phyloP scores from a whole-genome alignment of 495 filamentous ascomycete species.

The Daldinia grandis region DNA sequence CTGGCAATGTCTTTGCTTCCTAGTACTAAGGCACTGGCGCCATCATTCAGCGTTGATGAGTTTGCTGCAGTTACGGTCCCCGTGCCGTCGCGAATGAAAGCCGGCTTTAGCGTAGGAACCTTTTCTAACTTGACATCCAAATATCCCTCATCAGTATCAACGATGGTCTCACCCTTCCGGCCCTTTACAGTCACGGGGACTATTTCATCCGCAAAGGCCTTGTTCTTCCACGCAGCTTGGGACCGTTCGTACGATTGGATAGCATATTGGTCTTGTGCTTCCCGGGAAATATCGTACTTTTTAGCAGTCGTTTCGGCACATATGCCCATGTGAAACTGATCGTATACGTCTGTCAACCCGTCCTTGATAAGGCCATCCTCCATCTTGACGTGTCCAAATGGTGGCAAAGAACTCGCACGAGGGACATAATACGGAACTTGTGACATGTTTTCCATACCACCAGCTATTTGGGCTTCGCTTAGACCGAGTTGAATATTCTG shows the following conservation, averaged over 20 bases:
- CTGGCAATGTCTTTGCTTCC: conserved; percentile 77
- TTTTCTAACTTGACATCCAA: conserved; percentile 85
- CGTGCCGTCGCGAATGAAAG: conserved; percentile 81
- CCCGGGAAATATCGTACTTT: conserved; percentile 79
- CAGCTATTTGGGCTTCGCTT: conserved; percentile 85
- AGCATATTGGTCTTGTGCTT: conserved; percentile 90
- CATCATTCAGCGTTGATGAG: conserved; percentile 91
- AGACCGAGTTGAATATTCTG: conserved; percentile 93
- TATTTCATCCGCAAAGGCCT: conserved; percentile 85
- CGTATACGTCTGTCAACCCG: conserved; percentile 95
- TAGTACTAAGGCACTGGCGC: conserved; percentile 89
- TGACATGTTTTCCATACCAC: conserved; percentile 98
- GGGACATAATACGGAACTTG: conserved; percentile 90
- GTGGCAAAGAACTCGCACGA: conserved; percentile 75
- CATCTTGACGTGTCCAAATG: conserved; percentile 85
- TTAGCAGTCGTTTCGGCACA: conserved; percentile 97
- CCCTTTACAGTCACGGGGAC: conserved; percentile 82
- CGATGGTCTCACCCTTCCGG: conserved; percentile 81
- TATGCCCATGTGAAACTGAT: conserved; percentile 95
- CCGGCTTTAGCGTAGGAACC: conserved; percentile 85
- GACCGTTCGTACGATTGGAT: conserved; percentile 87
- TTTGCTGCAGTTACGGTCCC: conserved; percentile 97
- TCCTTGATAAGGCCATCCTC: conserved; percentile 95
- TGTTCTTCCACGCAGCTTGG: conserved; percentile 85
- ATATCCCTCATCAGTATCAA: conserved; percentile 87